Conservation (phyloP, 2,329 filamentous ascomycete genomes). For the Diaporthe aspalathi region DNA sequence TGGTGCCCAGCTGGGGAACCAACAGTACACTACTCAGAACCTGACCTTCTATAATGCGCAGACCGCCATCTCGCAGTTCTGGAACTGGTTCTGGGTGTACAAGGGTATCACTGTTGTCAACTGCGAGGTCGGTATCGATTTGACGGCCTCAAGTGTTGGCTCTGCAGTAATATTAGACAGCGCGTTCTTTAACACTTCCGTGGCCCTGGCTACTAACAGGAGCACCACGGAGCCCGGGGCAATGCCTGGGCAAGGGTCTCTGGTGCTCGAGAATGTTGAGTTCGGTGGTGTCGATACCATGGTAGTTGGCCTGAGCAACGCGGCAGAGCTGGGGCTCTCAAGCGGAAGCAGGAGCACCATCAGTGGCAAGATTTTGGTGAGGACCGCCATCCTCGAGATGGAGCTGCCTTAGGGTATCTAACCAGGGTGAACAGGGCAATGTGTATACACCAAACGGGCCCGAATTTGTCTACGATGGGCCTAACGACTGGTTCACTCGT, state of each 20-base stretch:
- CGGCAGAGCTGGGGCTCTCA: neutral
- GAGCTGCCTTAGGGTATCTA: neutral
- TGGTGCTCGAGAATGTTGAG: conserved; percentile 56
- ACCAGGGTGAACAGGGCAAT: conserved; percentile 64
- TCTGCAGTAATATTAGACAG: conserved; percentile 82
- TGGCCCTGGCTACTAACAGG: conserved; percentile 74
- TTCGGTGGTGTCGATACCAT: neutral
- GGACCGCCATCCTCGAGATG: neutral
- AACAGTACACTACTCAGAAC: conserved; percentile 78
- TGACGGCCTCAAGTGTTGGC: conserved; percentile 74
- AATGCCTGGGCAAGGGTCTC: conserved; percentile 54
- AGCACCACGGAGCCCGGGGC: conserved; percentile 44
- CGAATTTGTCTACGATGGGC: conserved; percentile 59
- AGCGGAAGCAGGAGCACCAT: neutral
- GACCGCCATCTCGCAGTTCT: conserved; percentile 76
- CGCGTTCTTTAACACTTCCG: conserved; percentile 71
- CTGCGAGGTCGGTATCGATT: conserved; percentile 73
- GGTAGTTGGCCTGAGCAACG: neutral
- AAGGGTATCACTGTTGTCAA: conserved; percentile 72
- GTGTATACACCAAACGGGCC: conserved; percentile 64
- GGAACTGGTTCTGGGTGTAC: conserved; percentile 82
- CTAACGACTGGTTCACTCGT: conserved; percentile 58
- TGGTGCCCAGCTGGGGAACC: conserved; percentile 70
- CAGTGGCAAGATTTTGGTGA: neutral
- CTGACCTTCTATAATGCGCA: conserved; percentile 72